phyloP scores from a whole-genome alignment of 805 yeast genomes.

The Torulaspora gathmanii region DNA sequence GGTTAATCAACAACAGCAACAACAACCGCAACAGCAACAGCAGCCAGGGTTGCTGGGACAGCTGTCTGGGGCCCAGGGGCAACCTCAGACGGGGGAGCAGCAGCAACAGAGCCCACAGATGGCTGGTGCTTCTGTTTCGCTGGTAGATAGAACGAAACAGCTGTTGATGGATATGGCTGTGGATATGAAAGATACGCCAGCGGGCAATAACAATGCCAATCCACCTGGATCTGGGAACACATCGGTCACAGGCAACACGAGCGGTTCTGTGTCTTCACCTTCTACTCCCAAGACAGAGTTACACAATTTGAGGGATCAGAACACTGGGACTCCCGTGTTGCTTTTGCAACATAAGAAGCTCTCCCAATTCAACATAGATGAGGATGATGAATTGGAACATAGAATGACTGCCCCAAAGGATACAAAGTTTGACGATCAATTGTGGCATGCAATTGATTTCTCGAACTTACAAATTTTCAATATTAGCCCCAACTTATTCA shows the following conservation, averaged over 20 bases:
- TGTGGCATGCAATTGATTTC: conserved; percentile 92
- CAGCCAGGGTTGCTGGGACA: conserved; percentile 8
- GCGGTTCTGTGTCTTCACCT: conserved; percentile 33
- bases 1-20: conserved; percentile 25
- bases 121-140: conserved; percentile 30
- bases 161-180: conserved; percentile 32
- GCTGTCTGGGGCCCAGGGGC: conserved; percentile 7
- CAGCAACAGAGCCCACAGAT: conserved; percentile 20
- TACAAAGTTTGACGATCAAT: conserved; percentile 53
- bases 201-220: conserved; percentile 4
- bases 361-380: conserved; percentile 40
- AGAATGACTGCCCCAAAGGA: conserved; percentile 22
- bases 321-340: conserved; percentile 27
- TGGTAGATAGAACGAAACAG: conserved; percentile 34
- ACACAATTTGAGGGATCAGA: conserved; percentile 22
- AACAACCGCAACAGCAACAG: conserved; percentile 11
- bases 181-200: conserved; percentile 11
- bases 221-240: conserved; percentile 15
- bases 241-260: conserved; percentile 15
- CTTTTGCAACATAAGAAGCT: conserved; percentile 40
- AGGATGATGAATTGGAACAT: conserved; percentile 50
- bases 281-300: conserved; percentile 33
- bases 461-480: conserved; percentile 80
- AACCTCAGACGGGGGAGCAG: conserved; percentile 9
- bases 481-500: conserved; percentile 68